A percentile compares a stretch with the other conserved stretches of the same genome.
These are phyloP conservation scores for Eragrostis curvula DNA, from an alignment of 176 grass and related monocot genomes.

Conservation along the genomic window DNA sequence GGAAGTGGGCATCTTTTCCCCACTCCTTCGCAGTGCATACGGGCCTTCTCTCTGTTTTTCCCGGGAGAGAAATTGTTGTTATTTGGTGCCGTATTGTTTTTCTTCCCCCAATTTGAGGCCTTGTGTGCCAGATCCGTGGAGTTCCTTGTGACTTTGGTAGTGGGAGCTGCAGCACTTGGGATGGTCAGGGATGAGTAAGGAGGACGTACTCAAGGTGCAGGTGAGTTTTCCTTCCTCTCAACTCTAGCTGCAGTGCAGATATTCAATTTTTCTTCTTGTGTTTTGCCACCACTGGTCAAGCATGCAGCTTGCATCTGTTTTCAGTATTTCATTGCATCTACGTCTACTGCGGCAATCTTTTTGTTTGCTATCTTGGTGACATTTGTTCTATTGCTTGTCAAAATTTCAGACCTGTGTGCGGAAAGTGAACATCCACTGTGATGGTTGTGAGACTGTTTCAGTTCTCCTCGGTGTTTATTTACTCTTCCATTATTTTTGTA, in stretches of 20 bases:
- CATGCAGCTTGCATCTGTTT: neutral
- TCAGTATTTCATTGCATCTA: neutral
- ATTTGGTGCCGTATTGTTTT: conserved; percentile 4
- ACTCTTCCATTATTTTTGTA: too few species aligned
- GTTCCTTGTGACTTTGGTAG: conserved; percentile 13
- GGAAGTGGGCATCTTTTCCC: too few species aligned
- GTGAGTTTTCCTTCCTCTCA: conserved; percentile 47
- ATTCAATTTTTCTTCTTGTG: conserved; percentile 14
- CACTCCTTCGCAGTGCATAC: too few species aligned
- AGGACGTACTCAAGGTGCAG: conserved; percentile 73
- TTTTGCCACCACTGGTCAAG: neutral
- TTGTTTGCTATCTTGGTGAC: neutral
- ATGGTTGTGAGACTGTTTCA: conserved; percentile 64
- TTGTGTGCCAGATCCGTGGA: conserved; percentile 17
- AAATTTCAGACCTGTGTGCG: conserved; percentile 68
- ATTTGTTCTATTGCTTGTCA: neutral
- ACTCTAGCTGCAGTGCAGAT: neutral
- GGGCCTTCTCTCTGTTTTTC: neutral
- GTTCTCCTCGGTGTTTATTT: too few species aligned
- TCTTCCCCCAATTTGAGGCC: conserved; percentile 54
- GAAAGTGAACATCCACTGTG: conserved; percentile 91
- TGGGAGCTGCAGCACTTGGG: neutral
- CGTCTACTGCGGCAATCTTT: neutral
- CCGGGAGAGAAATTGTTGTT: neutral
- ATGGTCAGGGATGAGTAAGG: conserved; percentile 71